Percentiles rank a stretch among this genome's conserved stretches.
Evolutionary conservation across 2,329 filamentous ascomycete genomes (phyloP).

Genomic region (Diaporthe capsici): DNA sequence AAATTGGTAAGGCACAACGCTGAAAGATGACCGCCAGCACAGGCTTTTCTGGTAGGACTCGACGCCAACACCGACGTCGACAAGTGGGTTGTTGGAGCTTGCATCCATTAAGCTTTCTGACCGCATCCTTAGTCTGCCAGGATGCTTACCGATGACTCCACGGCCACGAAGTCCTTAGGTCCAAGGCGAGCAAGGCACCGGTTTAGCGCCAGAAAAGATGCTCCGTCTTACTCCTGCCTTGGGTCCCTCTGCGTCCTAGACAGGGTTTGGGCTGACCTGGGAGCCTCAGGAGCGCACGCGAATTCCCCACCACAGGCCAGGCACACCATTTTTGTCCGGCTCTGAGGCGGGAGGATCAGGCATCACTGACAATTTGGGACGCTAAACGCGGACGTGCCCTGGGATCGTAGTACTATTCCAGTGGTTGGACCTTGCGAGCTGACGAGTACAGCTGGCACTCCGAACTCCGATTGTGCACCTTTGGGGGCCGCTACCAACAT

Average conservation of each 20-base stretch:
- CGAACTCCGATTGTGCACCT: conserved; percentile 28
- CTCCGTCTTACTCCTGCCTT: conserved; percentile 35
- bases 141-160: conserved; percentile 15
- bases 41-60: neutral
- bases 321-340: conserved; percentile 5
- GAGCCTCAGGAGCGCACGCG: neutral
- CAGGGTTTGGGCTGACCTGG: conserved; percentile 11
- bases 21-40: neutral
- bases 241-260: neutral
- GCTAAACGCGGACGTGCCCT: neutral
- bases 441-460: conserved; percentile 18
- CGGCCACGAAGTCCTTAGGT: conserved; percentile 2
- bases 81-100: neutral
- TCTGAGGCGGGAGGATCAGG: conserved; percentile 1
- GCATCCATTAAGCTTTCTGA: conserved; percentile 30
- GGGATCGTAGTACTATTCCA: neutral
- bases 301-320: conserved; percentile 8
- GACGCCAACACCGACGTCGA: neutral
- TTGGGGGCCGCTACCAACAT: conserved; percentile 6
- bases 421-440: conserved; percentile 14
- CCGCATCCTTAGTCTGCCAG: conserved; percentile 2
- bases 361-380: neutral
- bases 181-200: conserved; percentile 15
- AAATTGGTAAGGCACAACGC: neutral
- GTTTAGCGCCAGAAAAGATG: conserved; percentile 4